Evolutionary conservation across 2,329 filamentous ascomycete species (phyloP).

Genomic region (Trichoderma lentiforme): DNA sequence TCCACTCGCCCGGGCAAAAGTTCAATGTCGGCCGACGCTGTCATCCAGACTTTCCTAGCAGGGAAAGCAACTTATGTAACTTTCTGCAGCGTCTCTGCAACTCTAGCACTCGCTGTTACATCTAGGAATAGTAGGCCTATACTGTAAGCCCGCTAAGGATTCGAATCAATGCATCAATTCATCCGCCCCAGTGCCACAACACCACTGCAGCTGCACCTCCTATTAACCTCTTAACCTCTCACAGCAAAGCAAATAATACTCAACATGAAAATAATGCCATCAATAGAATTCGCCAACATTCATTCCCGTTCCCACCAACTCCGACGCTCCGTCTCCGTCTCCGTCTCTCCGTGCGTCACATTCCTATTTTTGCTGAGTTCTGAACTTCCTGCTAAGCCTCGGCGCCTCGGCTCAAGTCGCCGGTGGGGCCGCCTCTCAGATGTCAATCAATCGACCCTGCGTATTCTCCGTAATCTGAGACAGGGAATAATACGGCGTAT

Average conservation of each 20-base stretch:
- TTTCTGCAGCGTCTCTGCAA: background rate
- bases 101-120: background rate
- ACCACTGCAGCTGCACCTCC: background rate
- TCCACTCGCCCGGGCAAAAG: background rate
- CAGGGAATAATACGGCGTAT: background rate
- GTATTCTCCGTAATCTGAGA: background rate
- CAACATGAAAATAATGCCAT: background rate
- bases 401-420: slow-evolving; percentile 1
- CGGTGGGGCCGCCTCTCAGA: background rate
- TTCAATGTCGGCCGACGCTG: background rate
- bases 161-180: background rate
- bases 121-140: background rate
- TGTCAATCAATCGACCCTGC: background rate
- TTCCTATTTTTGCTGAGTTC: background rate
- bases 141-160: background rate
- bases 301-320: background rate
- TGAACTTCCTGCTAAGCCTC: background rate
- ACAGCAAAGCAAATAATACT: background rate
- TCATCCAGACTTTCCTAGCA: background rate
- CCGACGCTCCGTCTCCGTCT: slow-evolving; percentile 3
- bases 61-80: background rate
- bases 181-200: background rate
- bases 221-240: background rate
- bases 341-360: background rate
- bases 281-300: background rate